Base-by-base conservation (phyloP, 208 protist genomes). In the Trypanosoma conorhini region DNA sequence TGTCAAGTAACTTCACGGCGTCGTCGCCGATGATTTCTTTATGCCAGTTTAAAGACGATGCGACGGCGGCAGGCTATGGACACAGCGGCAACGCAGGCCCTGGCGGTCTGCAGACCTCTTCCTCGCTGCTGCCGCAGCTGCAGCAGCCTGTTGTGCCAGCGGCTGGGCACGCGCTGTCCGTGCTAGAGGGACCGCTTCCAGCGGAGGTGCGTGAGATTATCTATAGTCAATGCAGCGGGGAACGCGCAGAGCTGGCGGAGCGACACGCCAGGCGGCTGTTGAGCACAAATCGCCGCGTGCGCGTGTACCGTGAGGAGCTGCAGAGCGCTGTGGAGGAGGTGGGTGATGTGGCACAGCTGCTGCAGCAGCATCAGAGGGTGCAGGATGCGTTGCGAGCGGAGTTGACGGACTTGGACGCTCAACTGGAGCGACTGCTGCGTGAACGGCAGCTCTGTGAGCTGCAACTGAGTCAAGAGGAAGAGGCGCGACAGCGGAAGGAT, bases 301-400 rank as follows among this genome's bases (percentile, higher is more conserved):
- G 83, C 59, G 90, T 95, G 2, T 95, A 95, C 63, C 80, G 87
- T 10, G 87, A 88, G 30, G 90, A 95, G 74, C 74, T 95, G 31
- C 72, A 80, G 21, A 85, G 83, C 24, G 90, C 90, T 9, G 62
- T 82, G 35, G 90, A 87, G 62, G 90, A 95, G 76, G 71, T 70
- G 12, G 64, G 57, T 0, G 90, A 95, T 70, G 54, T 91, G 26
- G 31, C 78, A n/a, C 59, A 71, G n/a, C 52, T 85, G n/a, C 51
- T 85, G 17, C 70, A 91, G 71, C 66, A 80, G 35, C 80, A 85
- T 48, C 31, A 35, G 0, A 64, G 85, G 1, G 83, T 95, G 15
- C 80, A 79, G 3, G 42, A 67, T 5, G 86, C 79, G 21, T 79
- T 95, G 22, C 69, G 76, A 33, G 38, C 15, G 2, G 90, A 95